Evolutionary conservation across 2,329 filamentous ascomycete species (phyloP).

Genomic region (Nemania sp.): DNA sequence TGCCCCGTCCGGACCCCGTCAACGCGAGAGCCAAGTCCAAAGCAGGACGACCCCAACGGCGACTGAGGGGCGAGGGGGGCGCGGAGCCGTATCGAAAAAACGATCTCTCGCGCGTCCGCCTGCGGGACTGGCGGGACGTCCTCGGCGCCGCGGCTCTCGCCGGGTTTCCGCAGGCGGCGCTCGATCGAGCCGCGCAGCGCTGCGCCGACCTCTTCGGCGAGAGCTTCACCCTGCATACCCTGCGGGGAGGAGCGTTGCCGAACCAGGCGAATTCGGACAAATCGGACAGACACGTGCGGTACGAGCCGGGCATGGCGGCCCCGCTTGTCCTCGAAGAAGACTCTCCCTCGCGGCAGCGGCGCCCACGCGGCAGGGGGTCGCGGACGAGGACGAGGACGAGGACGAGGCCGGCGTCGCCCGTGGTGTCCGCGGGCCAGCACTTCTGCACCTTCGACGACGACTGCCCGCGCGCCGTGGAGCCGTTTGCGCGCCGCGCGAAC

Average conservation of each 20-base stretch:
- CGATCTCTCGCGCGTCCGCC: slow-evolving; percentile 38
- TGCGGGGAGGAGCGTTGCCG: slow-evolving; percentile 47
- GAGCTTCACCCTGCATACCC: slow-evolving; percentile 65
- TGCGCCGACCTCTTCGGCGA: slow-evolving; percentile 78
- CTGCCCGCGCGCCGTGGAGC: slow-evolving; percentile 44
- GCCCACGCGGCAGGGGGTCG: too few relatives aligned
- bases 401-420: too few relatives aligned
- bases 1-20: slow-evolving; percentile 13
- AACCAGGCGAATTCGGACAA: slow-evolving; percentile 21
- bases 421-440: slow-evolving; percentile 17
- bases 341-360: neutral
- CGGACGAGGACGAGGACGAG: slow-evolving; percentile 18
- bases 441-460: slow-evolving; percentile 43
- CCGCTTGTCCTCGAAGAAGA: slow-evolving; percentile 26
- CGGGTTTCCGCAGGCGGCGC: slow-evolving; percentile 67
- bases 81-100: neutral
- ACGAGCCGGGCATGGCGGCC: slow-evolving; percentile 37
- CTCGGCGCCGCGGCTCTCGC: slow-evolving; percentile 76
- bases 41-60: slow-evolving; percentile 7
- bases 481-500: slow-evolving; percentile 45
- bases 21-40: slow-evolving; percentile 20
- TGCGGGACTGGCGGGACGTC: slow-evolving; percentile 84
- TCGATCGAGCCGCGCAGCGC: slow-evolving; percentile 72
- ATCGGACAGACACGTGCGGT: slow-evolving; percentile 21
- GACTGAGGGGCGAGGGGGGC: neutral